A percentile compares a stretch with the other conserved stretches of the same genome.
These are phyloP conservation scores for Apophysomyces trapeziformis DNA, from an alignment of 371 early-diverging fungal species.

Conservation along the genomic window DNA sequence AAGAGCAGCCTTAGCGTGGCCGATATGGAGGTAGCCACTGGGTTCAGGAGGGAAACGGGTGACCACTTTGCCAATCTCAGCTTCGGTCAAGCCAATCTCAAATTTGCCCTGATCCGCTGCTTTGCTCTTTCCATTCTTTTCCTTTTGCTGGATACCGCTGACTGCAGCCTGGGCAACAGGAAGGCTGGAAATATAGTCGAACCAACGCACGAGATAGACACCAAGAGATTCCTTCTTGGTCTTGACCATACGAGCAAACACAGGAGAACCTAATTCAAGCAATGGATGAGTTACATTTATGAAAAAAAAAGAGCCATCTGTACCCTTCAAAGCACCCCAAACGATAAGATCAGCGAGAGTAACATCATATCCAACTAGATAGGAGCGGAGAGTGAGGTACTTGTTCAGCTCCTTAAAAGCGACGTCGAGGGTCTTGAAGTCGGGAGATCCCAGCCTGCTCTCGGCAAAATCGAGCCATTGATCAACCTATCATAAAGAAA, in stretches of 20 bases:
- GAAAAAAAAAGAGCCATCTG: constrained; percentile 8
- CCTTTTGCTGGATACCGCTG: constrained; percentile 50
- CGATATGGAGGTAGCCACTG: constrained; percentile 98
- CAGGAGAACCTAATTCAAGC: constrained; percentile 51
- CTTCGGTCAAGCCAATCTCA: constrained; percentile 86
- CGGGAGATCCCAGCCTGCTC: constrained; percentile 59
- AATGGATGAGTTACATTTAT: not conserved
- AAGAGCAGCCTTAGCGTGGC: constrained; percentile 99
- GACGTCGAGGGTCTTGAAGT: constrained; percentile 75
- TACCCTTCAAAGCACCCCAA: constrained; percentile 88
- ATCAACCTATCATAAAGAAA: constrained; percentile 46
- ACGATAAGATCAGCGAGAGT: constrained; percentile 85
- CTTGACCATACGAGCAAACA: constrained; percentile 83
- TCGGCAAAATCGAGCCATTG: constrained; percentile 71
- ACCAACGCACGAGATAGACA: constrained; percentile 86
- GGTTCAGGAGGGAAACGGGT: constrained; percentile 99
- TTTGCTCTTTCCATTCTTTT: constrained; percentile 28
- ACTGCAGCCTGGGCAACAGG: constrained; percentile 59
- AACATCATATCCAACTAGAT: constrained; percentile 78
- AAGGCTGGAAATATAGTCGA: constrained; percentile 70
- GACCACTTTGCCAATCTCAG: constrained; percentile 87
- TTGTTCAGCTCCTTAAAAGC: constrained; percentile 74
- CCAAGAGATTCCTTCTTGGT: constrained; percentile 72
- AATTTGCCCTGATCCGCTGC: constrained; percentile 90
- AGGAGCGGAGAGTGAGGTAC: constrained; percentile 81